Conservation (phyloP, 2,329 filamentous ascomycete genomes). For the Botrytis medusae region DNA sequence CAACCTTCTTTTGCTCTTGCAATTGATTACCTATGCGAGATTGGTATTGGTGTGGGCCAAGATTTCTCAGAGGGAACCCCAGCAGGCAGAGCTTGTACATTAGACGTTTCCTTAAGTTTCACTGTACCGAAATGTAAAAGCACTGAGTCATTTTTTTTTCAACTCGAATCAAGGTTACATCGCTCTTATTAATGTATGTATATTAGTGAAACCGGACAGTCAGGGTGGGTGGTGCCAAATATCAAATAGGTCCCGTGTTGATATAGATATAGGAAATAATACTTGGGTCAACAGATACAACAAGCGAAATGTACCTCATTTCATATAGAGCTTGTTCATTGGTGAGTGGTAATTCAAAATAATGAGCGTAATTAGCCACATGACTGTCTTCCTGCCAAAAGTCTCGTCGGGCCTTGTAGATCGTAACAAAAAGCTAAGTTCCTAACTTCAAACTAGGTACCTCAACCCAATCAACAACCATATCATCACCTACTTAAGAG, state of each 20-base stretch:
- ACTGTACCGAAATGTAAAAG: neutral
- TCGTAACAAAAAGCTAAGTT: neutral
- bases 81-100: neutral
- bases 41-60: neutral
- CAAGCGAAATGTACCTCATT: neutral
- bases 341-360: neutral
- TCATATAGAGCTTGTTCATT: neutral
- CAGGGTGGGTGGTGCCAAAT: neutral
- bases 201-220: neutral
- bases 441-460: neutral
- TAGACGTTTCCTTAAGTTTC: neutral
- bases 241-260: neutral
- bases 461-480: neutral
- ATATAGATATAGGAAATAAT: neutral
- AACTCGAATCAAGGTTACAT: neutral
- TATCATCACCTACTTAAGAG: neutral
- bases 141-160: neutral
- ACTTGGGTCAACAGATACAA: neutral
- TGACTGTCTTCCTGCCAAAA: neutral
- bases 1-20: neutral
- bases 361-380: slow-evolving; percentile 21
- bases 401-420: neutral
- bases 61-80: neutral
- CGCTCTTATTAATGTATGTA: neutral
- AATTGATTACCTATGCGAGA: neutral